Base-by-base conservation (phyloP, 2,329 filamentous ascomycete species). In the Ascochyta lentis region DNA sequence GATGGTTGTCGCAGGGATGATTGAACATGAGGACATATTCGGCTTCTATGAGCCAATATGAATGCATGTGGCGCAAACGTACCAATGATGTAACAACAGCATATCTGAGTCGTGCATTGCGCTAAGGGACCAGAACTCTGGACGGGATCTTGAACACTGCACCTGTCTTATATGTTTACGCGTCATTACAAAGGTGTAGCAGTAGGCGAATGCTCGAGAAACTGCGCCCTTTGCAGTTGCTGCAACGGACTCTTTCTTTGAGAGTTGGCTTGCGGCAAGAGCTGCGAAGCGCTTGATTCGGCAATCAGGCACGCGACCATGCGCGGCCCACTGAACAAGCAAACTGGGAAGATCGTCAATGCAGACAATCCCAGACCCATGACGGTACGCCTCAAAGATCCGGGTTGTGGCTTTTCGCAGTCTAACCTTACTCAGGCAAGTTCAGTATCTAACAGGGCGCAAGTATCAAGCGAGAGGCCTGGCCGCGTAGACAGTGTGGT, bases 271-370 rank as follows among this genome's bases (percentile, higher is more conserved):
- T 3, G 24, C 24, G 24, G 24, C 31, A 1, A 34, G 4, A 27
- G 10, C 10, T 23, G 37, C 43, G 23, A 46, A 29, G 34, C 22
- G 10, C 33, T 12, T 12, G 13, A 29, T 50, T 31, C 47, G 39
- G 47, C n/a, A 43, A 37, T 29, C 39, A 44, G 24, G 33, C 40
- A 44, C 40, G 15, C 38, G 38, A 43, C 38, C 38, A 49, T 12
- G 37, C 29, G 47, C 48, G 24, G 48, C 33, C 41, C 41, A 51
- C 33, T 44, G 24, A 44, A 45, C 26, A 51, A 45, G 40, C 49
- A 44, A 39, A 23, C 31, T 24, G 26, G 41, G n/a, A 38, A 40
- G 34, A 43, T 43, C 33, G 12, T 9, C 33, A 37, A 34, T 31
- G 33, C 48, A 39, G 12, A 37, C 29, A n/a, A 44, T 26, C 27